Evolutionary conservation across 2,329 filamentous ascomycete species (phyloP), one percentile per base, ranked within the genome.

Genomic region (Didymosphaeria variabile): DNA sequence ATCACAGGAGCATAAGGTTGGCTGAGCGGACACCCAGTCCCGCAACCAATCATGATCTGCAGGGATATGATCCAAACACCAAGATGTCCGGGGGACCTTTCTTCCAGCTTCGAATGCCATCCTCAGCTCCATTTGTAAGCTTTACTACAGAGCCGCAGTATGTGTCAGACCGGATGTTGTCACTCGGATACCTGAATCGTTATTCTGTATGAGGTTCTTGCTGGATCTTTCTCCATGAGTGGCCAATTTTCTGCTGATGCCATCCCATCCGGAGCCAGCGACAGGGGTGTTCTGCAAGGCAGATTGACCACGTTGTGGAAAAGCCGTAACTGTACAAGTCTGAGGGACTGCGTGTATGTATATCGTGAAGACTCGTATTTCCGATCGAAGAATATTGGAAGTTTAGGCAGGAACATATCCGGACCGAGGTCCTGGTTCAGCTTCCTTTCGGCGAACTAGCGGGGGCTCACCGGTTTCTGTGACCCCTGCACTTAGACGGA

Each of bases 381-480:
- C 12, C 13, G 21, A 42, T 10, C 51, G 38, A n/a, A 13, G 51
- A 44, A 2, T 36, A 23, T n/a, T 5, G 2, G 23, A 29, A 44
- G 13, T 13, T 17, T 19, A 13, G 5, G 12, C 17, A 26, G 8
- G 23, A 23, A 21, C 45, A 21, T n/a, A 32, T 19, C 29, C 26
- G 52, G 38, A 19, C 38, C 26, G 38, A 44, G 51, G 40, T 17
- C 10, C 56, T 38, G 38, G 23, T 19, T 19, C 13, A 36, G n/a
- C 4, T 26, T 12, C 15, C 5, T 36, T 29, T 26, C 47, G 7
- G 46, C 26, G 52, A 60, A 60, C 53, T 19, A 34, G 55, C 44
- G 55, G 59, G 59, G 59, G 38, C 36, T 61, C 52, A 55, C 55
- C 55, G 55, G 55, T 54, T 17, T 34, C 57, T 58, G 29, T 53